Percentiles rank a stretch among this genome's conserved stretches.
Evolutionary conservation across 2,329 filamentous ascomycete species (phyloP).

Genomic region (Tympanopsis confertula): DNA sequence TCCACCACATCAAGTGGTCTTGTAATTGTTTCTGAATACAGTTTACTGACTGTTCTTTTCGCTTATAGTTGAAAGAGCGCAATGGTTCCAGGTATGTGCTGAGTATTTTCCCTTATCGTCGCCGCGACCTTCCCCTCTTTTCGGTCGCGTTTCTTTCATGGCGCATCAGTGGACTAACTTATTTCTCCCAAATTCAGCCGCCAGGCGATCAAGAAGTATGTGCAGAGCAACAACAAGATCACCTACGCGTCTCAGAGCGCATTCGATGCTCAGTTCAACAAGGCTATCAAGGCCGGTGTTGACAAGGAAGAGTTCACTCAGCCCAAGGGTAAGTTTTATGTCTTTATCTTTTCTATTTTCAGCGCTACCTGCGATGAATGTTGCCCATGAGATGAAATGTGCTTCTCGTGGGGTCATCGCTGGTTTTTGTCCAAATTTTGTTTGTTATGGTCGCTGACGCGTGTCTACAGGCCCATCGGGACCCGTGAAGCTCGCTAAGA

Average conservation of each 20-base stretch:
- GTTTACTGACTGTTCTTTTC: slow-evolving; percentile 10
- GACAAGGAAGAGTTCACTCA: slow-evolving; percentile 58
- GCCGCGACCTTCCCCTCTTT: neutral
- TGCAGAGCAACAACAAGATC: neutral
- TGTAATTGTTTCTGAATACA: slow-evolving; percentile 12
- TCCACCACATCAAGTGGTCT: slow-evolving; percentile 5
- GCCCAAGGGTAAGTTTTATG: slow-evolving; percentile 55
- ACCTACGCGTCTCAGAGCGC: slow-evolving; percentile 15
- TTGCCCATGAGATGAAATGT: no score
- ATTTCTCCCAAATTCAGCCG: slow-evolving; percentile 9
- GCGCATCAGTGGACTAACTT: neutral
- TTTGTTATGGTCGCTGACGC: slow-evolving; percentile 11
- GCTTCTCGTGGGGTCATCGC: no score
- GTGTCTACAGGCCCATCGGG: slow-evolving; percentile 47
- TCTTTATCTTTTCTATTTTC: slow-evolving; percentile 3
- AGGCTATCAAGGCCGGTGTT: slow-evolving; percentile 54
- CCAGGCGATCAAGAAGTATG: slow-evolving; percentile 1
- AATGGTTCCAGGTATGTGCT: slow-evolving; percentile 56
- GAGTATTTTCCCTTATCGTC: slow-evolving; percentile 7
- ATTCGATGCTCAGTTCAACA: slow-evolving; percentile 62
- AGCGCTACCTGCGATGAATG: slow-evolving; percentile 10
- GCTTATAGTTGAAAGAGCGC: slow-evolving; percentile 54
- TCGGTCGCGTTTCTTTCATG: neutral
- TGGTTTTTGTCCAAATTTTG: slow-evolving; percentile 1
- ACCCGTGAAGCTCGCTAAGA: slow-evolving; percentile 62